Percentiles rank a stretch among this genome's conserved stretches.
Conservation (phyloP, 768 basidiomycete species). For the Leccinum arenicola region DNA sequence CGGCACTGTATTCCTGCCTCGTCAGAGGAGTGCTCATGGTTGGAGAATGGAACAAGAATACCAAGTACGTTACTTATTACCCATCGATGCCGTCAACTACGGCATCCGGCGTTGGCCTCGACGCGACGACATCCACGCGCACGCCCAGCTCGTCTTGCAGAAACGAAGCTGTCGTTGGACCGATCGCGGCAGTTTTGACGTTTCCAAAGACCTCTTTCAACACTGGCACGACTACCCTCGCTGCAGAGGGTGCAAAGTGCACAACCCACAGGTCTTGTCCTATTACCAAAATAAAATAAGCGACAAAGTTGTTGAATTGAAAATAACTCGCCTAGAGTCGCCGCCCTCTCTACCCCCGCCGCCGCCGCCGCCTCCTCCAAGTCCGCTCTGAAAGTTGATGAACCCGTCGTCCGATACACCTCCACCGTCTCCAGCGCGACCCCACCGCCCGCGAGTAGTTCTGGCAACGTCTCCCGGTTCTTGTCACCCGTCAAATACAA, state of each 20-base stretch:
- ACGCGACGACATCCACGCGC: slow-evolving; percentile 52
- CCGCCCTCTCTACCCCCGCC: slow-evolving; percentile 29
- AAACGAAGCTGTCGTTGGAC: slow-evolving; percentile 59
- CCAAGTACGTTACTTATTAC: background rate
- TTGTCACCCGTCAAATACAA: slow-evolving; percentile 88
- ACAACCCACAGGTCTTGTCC: slow-evolving; percentile 59
- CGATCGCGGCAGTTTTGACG: slow-evolving; percentile 57
- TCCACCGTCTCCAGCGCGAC: slow-evolving; percentile 50
- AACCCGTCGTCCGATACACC: slow-evolving; percentile 69
- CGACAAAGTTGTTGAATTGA: background rate
- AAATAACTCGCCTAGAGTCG: slow-evolving; percentile 23
- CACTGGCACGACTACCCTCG: slow-evolving; percentile 52
- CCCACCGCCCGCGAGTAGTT: slow-evolving; percentile 43
- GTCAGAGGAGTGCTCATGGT: slow-evolving; percentile 27
- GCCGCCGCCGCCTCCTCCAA: slow-evolving; percentile 37
- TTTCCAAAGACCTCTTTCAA: slow-evolving; percentile 42
- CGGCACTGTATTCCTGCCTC: slow-evolving; percentile 27
- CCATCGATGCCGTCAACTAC: slow-evolving; percentile 34
- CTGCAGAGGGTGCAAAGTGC: slow-evolving; percentile 74
- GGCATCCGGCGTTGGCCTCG: slow-evolving; percentile 54
- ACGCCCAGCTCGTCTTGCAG: slow-evolving; percentile 45
- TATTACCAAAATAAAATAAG: background rate
- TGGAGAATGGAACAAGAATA: background rate
- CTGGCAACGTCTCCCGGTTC: slow-evolving; percentile 65
- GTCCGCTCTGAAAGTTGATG: slow-evolving; percentile 46